Evolutionary conservation across 1,139 yeast species (phyloP).

Genomic region (Scheffersomyces stambukii): DNA sequence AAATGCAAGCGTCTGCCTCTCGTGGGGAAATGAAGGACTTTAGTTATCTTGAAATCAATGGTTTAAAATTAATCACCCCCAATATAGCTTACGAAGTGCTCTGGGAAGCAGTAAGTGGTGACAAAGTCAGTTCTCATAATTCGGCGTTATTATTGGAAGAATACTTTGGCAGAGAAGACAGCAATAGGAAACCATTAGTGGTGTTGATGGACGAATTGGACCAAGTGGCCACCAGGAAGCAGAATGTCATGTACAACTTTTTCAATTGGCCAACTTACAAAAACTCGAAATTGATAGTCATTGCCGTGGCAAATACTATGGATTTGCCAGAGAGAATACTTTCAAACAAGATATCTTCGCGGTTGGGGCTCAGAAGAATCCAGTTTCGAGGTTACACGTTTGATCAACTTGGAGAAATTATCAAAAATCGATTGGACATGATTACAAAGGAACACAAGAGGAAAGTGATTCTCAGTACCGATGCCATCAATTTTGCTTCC

Average conservation of each 20-base stretch:
- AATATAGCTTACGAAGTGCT: constrained; percentile 78
- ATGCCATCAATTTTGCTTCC: constrained; percentile 88
- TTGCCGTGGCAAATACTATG: constrained; percentile 97
- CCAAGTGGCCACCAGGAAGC: constrained; percentile 81
- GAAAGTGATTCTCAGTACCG: constrained; percentile 51
- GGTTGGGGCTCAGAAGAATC: constrained; percentile 83
- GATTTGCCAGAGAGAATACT: constrained; percentile 88
- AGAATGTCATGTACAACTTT: constrained; percentile 89
- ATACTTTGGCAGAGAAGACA: constrained; percentile 26
- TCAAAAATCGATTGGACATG: constrained; percentile 62
- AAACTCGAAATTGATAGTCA: constrained; percentile 74
- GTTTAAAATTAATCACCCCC: constrained; percentile 81
- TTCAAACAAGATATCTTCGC: constrained; percentile 84
- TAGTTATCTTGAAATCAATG: constrained; percentile 82
- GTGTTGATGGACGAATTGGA: constrained; percentile 90
- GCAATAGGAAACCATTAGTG: constrained; percentile 51
- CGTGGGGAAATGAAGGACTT: constrained; percentile 54
- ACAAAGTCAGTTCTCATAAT: constrained; percentile 57
- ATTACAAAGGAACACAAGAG: constrained; percentile 37
- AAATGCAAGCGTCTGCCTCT: constrained; percentile 45
- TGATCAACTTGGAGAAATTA: constrained; percentile 71
- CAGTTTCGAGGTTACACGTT: constrained; percentile 87
- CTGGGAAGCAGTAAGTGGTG: constrained; percentile 72
- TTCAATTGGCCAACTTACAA: constrained; percentile 95
- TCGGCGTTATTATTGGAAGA: constrained; percentile 47